Evolutionary conservation across 176 grass and related monocot genomes (phyloP), one percentile per base, ranked within the genome.

Genomic region (Juncus effusus): DNA sequence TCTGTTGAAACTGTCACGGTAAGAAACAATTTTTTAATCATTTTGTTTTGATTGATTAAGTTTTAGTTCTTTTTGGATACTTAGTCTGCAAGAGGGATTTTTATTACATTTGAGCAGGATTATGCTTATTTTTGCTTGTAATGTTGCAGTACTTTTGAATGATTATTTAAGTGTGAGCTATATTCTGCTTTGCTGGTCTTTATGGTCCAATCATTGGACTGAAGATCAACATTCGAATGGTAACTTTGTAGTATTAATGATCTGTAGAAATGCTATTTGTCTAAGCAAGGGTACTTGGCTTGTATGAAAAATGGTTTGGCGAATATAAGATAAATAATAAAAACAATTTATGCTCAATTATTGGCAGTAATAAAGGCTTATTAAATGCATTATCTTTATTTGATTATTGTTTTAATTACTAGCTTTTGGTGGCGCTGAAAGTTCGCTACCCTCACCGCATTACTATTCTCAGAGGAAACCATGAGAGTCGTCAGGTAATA

Each of bases 401-500:
- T n/a, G n/a, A n/a, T n/a, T n/a, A n/a, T n/a, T n/a, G 19, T 76
- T 39, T 65, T 36, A 64, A 57, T 59, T 38, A 65, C 51, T 77
- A 97, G 93, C 93, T 97, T 75, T 78, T 97, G 88, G 93, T 97
- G 61, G 83, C 88, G 40, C 64, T 97, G 54, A 97, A 97, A 63
- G 93, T 97, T 76, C 88, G 88, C 14, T 97, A 97, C 83, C 85
- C 88, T 82, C 85, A 97, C 49, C 80, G 93, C 61, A 97, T 97
- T 62, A 97, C 93, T n/a, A 97, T 97, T 84, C 93, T 97, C 44
- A 86, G 93, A 84, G 93, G 93, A 81, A 97, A 97, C 73, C 93
- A 92, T 14, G 94, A 97, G 68, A 97, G 94, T 61, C 88, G 94
- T 56, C 94, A 97, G 88, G 93, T 92, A 72, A 38, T 62, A 54